Percentiles rank a stretch among this genome's conserved stretches.
Conservation (phyloP, 1,139 yeast species). For the Hansenula anomala region DNA sequence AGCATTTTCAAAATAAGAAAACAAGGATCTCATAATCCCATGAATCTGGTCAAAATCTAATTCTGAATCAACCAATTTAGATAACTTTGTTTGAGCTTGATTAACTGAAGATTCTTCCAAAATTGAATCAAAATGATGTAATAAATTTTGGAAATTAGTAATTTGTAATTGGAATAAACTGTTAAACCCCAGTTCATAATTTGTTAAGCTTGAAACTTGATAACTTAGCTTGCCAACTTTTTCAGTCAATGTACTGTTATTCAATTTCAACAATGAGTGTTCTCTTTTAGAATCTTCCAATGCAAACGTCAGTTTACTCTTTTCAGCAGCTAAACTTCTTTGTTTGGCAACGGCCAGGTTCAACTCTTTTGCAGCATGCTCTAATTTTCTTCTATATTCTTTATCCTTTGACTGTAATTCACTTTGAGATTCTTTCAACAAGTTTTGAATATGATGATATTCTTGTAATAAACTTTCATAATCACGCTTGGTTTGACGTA, state of each 20-base stretch:
- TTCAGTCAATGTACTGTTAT: slow-evolving; percentile 31
- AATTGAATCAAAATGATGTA: slow-evolving; percentile 47
- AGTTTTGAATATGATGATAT: slow-evolving; percentile 27
- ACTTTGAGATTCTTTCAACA: slow-evolving; percentile 21
- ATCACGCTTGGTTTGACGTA: slow-evolving; percentile 20
- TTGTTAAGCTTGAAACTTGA: slow-evolving; percentile 20
- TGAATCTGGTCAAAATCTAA: slow-evolving; percentile 31
- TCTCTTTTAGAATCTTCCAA: slow-evolving; percentile 37
- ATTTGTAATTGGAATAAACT: slow-evolving; percentile 36
- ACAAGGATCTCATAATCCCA: slow-evolving; percentile 49
- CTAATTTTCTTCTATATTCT: slow-evolving; percentile 24
- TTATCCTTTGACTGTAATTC: slow-evolving; percentile 18
- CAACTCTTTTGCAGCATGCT: slow-evolving; percentile 35
- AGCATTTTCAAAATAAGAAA: slow-evolving; percentile 56
- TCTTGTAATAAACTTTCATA: slow-evolving; percentile 30
- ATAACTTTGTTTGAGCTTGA: slow-evolving; percentile 51
- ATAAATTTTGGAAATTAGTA: slow-evolving; percentile 36
- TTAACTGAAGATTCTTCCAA: slow-evolving; percentile 54
- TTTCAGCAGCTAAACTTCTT: slow-evolving; percentile 44
- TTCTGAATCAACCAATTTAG: slow-evolving; percentile 31
- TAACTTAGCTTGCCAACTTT: slow-evolving; percentile 24
- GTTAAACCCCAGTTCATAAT: slow-evolving; percentile 34
- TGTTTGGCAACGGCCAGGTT: slow-evolving; percentile 44
- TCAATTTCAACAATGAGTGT: slow-evolving; percentile 31
- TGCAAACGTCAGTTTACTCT: slow-evolving; percentile 38